Evolutionary conservation across 2,329 filamentous ascomycete species (phyloP).

Genomic region (Scleromitrula shiraiana): DNA sequence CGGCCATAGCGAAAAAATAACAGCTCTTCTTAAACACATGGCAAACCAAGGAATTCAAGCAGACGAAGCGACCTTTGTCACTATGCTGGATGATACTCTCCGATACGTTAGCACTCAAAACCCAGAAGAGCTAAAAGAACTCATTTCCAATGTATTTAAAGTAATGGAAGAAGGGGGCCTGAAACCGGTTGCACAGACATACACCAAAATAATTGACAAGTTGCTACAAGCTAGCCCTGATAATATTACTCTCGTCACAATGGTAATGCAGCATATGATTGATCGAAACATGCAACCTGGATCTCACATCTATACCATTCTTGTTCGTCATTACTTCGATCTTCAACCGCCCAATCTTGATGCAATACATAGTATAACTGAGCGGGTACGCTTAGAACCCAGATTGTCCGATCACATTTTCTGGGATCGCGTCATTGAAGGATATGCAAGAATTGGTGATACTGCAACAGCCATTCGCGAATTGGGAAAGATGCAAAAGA

Average conservation of each 20-base stretch:
- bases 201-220: slow-evolving; percentile 60
- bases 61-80: slow-evolving; percentile 64
- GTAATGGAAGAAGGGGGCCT: slow-evolving; percentile 51
- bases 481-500: slow-evolving; percentile 32
- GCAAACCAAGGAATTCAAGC: slow-evolving; percentile 43
- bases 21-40: slow-evolving; percentile 52
- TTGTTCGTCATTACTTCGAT: slow-evolving; percentile 60
- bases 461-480: slow-evolving; percentile 40
- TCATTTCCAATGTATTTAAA: slow-evolving; percentile 46
- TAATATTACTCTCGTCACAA: slow-evolving; percentile 42
- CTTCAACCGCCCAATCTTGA: slow-evolving; percentile 49
- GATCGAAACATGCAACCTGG: slow-evolving; percentile 43
- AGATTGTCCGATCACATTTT: slow-evolving; percentile 46
- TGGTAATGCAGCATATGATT: slow-evolving; percentile 56
- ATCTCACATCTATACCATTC: slow-evolving; percentile 65
- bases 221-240: slow-evolving; percentile 40
- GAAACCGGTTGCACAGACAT: slow-evolving; percentile 53
- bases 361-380: slow-evolving; percentile 53
- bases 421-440: slow-evolving; percentile 63
- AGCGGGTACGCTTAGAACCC: slow-evolving; percentile 32
- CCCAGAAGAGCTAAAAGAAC: slow-evolving; percentile 41
- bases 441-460: slow-evolving; percentile 50
- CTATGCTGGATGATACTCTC: slow-evolving; percentile 57
- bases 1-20: slow-evolving; percentile 40
- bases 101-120: slow-evolving; percentile 34